These are phyloP conservation scores for Populus hybrid DNA, from an alignment of 441 rosid species.

Conservation along the genomic window DNA sequence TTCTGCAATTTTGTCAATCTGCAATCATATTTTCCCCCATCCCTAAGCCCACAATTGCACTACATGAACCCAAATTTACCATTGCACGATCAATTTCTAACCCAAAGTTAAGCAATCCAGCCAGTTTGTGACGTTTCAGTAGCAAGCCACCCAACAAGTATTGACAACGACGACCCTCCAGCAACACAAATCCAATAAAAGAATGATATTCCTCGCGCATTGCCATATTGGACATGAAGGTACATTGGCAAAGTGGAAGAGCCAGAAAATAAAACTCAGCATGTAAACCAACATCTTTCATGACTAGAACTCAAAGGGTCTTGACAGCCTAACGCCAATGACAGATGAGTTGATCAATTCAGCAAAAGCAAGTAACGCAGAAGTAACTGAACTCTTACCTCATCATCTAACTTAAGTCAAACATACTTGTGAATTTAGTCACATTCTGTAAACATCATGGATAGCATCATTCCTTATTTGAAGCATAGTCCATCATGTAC, in stretches of 20 bases:
- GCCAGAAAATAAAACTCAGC: not conserved
- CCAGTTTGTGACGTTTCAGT: not conserved
- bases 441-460: not conserved
- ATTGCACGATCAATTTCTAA: not conserved
- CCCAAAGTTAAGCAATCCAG: not conserved
- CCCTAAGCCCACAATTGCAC: not conserved
- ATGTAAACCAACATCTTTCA: not conserved
- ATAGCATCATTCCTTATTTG: not conserved
- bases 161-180: not conserved
- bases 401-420: not conserved
- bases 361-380: not conserved
- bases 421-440: not conserved
- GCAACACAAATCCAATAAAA: not conserved
- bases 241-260: not conserved
- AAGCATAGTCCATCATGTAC: not conserved
- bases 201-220: not conserved
- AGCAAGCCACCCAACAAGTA: not conserved
- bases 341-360: not conserved
- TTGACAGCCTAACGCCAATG: not conserved
- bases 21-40: not conserved
- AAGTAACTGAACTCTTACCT: not conserved
- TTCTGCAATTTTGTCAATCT: not conserved
- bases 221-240: not conserved
- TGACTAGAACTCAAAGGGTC: not conserved
- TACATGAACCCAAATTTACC: not conserved